A percentile compares a stretch with the other conserved stretches of the same genome.
These are phyloP conservation scores for Rosa rugosa DNA, from an alignment of 306 rosid genomes.

Conservation along the genomic window DNA sequence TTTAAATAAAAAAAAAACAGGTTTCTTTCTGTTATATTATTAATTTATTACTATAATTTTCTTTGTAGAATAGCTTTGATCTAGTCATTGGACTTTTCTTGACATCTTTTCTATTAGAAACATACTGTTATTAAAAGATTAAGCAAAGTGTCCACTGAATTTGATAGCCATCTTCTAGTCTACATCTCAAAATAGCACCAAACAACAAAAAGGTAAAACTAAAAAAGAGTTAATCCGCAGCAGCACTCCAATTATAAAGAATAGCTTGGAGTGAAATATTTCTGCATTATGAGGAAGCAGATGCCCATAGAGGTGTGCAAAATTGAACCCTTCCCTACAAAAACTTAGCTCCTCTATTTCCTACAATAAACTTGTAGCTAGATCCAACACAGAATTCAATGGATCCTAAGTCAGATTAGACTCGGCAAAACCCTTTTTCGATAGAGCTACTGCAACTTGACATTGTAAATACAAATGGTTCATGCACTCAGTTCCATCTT, in stretches of 20 bases:
- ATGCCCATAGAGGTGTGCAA: not conserved
- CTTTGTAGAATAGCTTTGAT: not conserved
- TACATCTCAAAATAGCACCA: not conserved
- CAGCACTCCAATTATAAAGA: not conserved
- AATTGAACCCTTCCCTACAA: not conserved
- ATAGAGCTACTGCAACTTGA: not conserved
- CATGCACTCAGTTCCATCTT: not conserved
- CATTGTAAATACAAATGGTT: not conserved
- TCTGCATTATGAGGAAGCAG: not conserved
- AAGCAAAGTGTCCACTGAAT: not conserved
- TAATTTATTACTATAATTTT: not conserved
- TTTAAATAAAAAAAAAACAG: no score
- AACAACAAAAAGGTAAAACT: not conserved
- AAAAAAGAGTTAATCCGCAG: not conserved
- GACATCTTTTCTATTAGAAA: not conserved
- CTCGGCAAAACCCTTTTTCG: not conserved
- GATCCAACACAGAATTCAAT: not conserved
- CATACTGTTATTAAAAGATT: not conserved
- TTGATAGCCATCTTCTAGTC: not conserved
- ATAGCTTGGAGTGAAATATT: not conserved
- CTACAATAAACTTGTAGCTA: not conserved
- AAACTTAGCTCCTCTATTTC: not conserved
- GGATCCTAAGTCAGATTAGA: not conserved
- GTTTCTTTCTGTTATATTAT: no score
- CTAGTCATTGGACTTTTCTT: conserved; percentile 5